A percentile compares a stretch with the other conserved stretches of the same genome.
Evolutionary conservation across 2,329 filamentous ascomycete genomes (phyloP).

Genomic region (Colletotrichum incanum): DNA sequence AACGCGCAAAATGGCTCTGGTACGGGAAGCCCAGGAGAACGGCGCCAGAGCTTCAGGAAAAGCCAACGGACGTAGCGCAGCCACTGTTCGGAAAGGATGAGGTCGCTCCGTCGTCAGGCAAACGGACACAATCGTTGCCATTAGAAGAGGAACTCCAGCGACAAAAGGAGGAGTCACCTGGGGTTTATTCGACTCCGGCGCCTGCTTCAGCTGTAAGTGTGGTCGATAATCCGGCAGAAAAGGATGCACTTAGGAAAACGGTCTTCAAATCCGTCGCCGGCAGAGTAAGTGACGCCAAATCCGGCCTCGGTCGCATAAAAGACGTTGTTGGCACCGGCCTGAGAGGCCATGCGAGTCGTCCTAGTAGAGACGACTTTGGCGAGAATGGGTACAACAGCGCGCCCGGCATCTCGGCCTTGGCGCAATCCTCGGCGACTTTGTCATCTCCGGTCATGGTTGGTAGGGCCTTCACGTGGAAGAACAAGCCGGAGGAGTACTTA

Average conservation of each 20-base stretch:
- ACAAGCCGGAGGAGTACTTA: slow-evolving; percentile 73
- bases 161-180: slow-evolving; percentile 62
- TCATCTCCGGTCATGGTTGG: slow-evolving; percentile 58
- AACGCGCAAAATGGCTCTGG: slow-evolving; percentile 95
- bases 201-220: slow-evolving; percentile 64
- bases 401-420: slow-evolving; percentile 55
- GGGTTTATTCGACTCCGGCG: slow-evolving; percentile 60
- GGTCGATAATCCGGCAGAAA: slow-evolving; percentile 66
- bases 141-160: slow-evolving; percentile 67
- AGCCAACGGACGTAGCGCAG: slow-evolving; percentile 62
- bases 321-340: slow-evolving; percentile 80
- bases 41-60: slow-evolving; percentile 62
- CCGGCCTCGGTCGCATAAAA: slow-evolving; percentile 87
- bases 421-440: slow-evolving; percentile 53
- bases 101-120: slow-evolving; percentile 57
- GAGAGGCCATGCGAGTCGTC: slow-evolving; percentile 68
- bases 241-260: slow-evolving; percentile 73
- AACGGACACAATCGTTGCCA: slow-evolving; percentile 66
- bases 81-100: slow-evolving; percentile 72
- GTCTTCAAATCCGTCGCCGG: slow-evolving; percentile 86
- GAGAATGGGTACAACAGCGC: slow-evolving; percentile 54
- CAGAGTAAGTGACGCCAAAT: slow-evolving; percentile 85
- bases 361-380: slow-evolving; percentile 71
- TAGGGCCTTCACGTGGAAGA: slow-evolving; percentile 75
- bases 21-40: slow-evolving; percentile 86